phyloP scores from a whole-genome alignment of 139 green algal genomes.

The Gonium pectorale region DNA sequence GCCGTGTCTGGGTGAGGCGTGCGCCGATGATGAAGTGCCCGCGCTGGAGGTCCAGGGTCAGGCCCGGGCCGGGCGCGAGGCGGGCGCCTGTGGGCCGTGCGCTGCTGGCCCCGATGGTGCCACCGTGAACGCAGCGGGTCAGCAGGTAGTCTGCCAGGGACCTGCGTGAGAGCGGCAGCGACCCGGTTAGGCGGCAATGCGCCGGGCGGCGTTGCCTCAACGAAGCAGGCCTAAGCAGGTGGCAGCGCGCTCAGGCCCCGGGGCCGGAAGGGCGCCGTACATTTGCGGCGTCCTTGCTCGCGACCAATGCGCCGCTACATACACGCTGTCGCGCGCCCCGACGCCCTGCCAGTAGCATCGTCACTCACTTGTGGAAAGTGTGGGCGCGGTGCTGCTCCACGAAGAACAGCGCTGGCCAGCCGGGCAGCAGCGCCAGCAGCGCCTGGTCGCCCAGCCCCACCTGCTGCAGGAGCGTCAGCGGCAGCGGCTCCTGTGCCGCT shows the following conservation, averaged over 20 bases:
- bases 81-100: no score
- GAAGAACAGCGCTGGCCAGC: constrained; percentile 3
- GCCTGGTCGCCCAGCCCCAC: constrained; percentile 1
- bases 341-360: not conserved
- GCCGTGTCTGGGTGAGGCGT: no score
- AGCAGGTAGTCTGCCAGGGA: no score
- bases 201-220: no score
- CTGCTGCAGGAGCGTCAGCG: not conserved
- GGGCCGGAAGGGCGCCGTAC: no score
- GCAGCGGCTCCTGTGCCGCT: not conserved
- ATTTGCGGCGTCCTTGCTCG: not conserved
- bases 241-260: no score
- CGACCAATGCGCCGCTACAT: not conserved
- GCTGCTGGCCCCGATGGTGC: no score
- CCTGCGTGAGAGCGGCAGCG: no score
- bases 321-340: not conserved
- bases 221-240: not conserved
- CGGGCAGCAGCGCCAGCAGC: constrained; percentile 1
- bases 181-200: not conserved
- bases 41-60: no score
- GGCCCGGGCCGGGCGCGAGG: no score
- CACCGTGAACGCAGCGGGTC: no score
- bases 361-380: constrained; percentile 17
- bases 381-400: not conserved
- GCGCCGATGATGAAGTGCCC: no score